Conservation (phyloP, 2,329 filamentous ascomycete species). For the Parastagonospora avenae region DNA sequence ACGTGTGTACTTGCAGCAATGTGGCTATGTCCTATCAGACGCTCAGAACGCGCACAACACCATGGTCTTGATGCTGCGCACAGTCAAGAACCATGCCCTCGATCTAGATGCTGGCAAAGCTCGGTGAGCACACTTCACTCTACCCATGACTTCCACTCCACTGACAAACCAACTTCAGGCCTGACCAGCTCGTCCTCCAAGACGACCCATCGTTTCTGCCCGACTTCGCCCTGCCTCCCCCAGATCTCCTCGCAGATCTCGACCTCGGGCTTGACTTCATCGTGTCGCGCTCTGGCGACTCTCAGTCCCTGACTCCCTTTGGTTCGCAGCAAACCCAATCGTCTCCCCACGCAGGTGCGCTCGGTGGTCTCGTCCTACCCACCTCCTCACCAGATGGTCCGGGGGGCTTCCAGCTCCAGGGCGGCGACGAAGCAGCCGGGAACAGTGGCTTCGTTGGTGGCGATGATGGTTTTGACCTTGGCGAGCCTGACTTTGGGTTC, state of each 20-base stretch:
- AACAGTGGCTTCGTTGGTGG: conserved; percentile 31
- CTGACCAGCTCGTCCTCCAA: conserved; percentile 74
- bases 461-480: conserved; percentile 46
- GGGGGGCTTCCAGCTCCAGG: conserved; percentile 49
- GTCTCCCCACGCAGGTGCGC: conserved; percentile 20
- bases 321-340: conserved; percentile 32
- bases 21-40: conserved; percentile 81
- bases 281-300: conserved; percentile 40
- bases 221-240: conserved; percentile 64
- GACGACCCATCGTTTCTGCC: conserved; percentile 85
- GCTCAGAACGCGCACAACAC: conserved; percentile 74
- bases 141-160: not conserved
- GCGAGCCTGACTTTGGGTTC: conserved; percentile 64
- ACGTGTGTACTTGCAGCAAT: conserved; percentile 86
- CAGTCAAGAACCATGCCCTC: conserved; percentile 63
- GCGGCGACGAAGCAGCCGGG: conserved; percentile 47
- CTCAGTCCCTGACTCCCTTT: conserved; percentile 47
- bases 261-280: conserved; percentile 43
- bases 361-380: conserved; percentile 53
- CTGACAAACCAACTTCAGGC: conserved; percentile 55
- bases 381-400: conserved; percentile 52
- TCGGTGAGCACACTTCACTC: conserved; percentile 61
- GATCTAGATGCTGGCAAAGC: conserved; percentile 74
- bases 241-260: conserved; percentile 59
- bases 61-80: conserved; percentile 71